Evolutionary conservation across 495 filamentous ascomycete genomes (phyloP).

Genomic region (Hyaloscypha hepaticicola): DNA sequence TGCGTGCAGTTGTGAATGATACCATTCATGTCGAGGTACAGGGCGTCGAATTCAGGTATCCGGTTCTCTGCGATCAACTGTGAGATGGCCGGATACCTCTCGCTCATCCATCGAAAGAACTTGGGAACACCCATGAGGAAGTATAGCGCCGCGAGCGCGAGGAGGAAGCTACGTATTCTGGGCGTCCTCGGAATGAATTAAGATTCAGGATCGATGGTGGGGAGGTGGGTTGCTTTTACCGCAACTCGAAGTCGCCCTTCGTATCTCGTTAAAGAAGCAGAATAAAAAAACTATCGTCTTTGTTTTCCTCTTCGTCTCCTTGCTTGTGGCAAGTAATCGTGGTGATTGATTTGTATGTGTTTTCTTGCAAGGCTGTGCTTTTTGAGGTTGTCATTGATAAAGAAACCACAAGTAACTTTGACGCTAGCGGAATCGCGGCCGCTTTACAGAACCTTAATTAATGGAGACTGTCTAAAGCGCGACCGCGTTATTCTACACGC

Average conservation of each 20-base stretch:
- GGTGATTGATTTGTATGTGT: conserved; percentile 13
- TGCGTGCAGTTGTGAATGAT: conserved; percentile 99
- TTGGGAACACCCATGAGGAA: conserved; percentile 86
- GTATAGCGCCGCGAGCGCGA: conserved; percentile 16
- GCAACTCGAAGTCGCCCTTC: conserved; percentile 9
- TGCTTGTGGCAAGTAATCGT: conserved; percentile 6
- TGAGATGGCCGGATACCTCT: conserved; percentile 98
- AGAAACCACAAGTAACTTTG: neutral
- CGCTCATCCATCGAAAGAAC: conserved; percentile 87
- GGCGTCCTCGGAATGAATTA: neutral
- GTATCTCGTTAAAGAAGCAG: neutral
- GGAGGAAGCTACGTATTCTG: conserved; percentile 11
- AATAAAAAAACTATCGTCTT: conserved; percentile 6
- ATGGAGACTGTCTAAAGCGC: neutral
- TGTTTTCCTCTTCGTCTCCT: conserved; percentile 11
- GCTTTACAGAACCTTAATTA: neutral
- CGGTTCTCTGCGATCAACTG: conserved; percentile 98
- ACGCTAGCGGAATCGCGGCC: neutral
- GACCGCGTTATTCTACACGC: conserved; percentile 4
- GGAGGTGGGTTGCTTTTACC: conserved; percentile 28
- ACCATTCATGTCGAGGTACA: conserved; percentile 98
- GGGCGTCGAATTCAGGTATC: conserved; percentile 97
- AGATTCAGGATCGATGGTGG: conserved; percentile 11
- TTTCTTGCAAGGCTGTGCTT: neutral
- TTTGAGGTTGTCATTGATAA: neutral